Conservation (phyloP, 2,329 filamentous ascomycete species). For the Drechslerella dactyloides region DNA sequence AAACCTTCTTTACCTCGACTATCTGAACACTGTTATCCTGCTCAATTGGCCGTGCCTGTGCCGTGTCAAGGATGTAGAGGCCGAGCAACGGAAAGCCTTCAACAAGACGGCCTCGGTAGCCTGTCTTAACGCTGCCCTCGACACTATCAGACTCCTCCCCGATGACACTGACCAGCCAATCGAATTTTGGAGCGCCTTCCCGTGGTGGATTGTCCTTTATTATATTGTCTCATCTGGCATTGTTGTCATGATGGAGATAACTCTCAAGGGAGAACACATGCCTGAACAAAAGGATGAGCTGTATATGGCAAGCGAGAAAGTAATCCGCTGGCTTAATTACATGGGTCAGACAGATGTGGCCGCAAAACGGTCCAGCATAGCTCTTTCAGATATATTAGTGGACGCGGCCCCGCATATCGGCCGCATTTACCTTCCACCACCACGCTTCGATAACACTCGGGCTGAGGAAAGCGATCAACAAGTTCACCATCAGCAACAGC, state of each 20-base stretch:
- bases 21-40: constrained; percentile 53
- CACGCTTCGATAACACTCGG: constrained; percentile 18
- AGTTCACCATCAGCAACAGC: too few species aligned
- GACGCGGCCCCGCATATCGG: constrained; percentile 36
- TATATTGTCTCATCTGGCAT: constrained; percentile 53
- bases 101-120: constrained; percentile 54
- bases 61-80: constrained; percentile 51
- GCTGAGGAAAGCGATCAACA: too few species aligned
- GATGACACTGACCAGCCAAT: constrained; percentile 51
- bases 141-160: constrained; percentile 53
- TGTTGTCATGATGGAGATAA: constrained; percentile 52
- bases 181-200: constrained; percentile 52
- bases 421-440: constrained; percentile 24
- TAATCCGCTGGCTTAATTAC: constrained; percentile 53
- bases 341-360: constrained; percentile 54
- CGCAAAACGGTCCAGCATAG: constrained; percentile 53
- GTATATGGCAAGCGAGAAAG: constrained; percentile 52
- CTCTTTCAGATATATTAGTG: constrained; percentile 53
- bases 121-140: constrained; percentile 54
- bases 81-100: constrained; percentile 51
- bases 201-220: constrained; percentile 54
- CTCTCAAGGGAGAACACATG: constrained; percentile 54
- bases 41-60: constrained; percentile 53
- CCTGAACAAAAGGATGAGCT: constrained; percentile 54
- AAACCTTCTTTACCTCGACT: constrained; percentile 49